Evolutionary conservation across 139 green algal genomes (phyloP), one percentile per base, ranked within the genome.

Genomic region (Micromonas commoda): DNA sequence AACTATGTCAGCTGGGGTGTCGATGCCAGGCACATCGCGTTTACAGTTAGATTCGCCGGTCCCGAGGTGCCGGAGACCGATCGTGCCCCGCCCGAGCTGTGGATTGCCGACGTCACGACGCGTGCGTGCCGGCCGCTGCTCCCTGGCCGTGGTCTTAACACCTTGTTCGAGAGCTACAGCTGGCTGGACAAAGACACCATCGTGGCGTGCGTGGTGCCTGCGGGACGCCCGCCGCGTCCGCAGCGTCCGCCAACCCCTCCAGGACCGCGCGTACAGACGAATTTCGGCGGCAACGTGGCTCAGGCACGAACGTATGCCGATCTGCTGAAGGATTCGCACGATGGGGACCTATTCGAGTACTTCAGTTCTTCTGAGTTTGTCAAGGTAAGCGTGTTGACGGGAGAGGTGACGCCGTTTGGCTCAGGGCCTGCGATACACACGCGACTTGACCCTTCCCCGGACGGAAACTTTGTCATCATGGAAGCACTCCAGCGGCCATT

Each of bases 281-380:
- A 68, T 67, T 21, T 51, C 20, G 35, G 28, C 20, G 52, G 35
- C 13, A 76, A 70, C 26, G 38, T 66, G 78, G 83, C 85, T 35
- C 93, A 97, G 87, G 88, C 88, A 24, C 84, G 93, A 34, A 99
- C 95, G 0, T 99, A 93, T 82, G 88, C 87, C 0, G 95, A 99
- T 81, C 88, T 98, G 64, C 89, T 98, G 31, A 92, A 73, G 74
- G 88, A 96, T 71, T 80, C 88, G 26, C 83, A 96, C 80, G 95
- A 99, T 81, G 88, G 87, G 64, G 81, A 89, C 34, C 76, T 94
- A 81, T 96, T 98, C 77, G 93, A 97, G 72, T 88, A 97, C 86
- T 97, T 94, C 80, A 85, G 79, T 70, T 90, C 69, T 6, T 86
- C 79, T 0, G 76, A 96, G 80, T 73, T 98, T 20, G 53, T 86